Evolutionary conservation across 202 grass and related monocot genomes (phyloP).

Genomic region (Brachypodium distachyon): DNA sequence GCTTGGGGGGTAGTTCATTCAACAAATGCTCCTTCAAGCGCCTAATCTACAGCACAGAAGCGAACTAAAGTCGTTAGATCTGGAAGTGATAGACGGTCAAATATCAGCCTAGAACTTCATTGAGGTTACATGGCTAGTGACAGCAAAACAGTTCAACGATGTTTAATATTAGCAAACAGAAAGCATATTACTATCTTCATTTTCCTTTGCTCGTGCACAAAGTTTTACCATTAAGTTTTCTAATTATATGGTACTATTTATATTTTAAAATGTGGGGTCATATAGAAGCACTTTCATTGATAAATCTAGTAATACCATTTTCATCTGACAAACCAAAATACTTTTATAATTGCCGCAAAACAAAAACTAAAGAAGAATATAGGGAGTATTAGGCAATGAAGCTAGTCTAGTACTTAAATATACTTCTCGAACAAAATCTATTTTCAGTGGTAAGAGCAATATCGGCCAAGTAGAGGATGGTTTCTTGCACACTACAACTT

Average conservation of each 20-base stretch:
- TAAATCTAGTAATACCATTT: neutral
- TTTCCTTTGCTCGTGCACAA: neutral
- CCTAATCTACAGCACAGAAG: slow-evolving; percentile 53
- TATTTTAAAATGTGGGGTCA: neutral
- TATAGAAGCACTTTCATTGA: neutral
- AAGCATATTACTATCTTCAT: neutral
- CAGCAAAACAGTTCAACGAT: neutral
- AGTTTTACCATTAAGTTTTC: neutral
- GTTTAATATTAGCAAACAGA: neutral
- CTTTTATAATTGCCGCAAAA: neutral
- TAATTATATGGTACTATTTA: neutral
- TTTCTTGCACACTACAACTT: neutral
- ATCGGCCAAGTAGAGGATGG: neutral
- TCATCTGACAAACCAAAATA: slow-evolving; percentile 4
- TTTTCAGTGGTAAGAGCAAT: neutral
- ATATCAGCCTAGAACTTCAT: slow-evolving; percentile 10
- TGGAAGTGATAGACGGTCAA: slow-evolving; percentile 6
- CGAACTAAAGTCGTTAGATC: slow-evolving; percentile 5
- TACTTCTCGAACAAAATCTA: neutral
- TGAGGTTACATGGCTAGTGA: slow-evolving; percentile 7
- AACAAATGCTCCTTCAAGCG: slow-evolving; percentile 89
- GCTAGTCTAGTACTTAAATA: neutral
- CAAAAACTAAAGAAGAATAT: neutral
- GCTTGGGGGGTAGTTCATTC: slow-evolving; percentile 83
- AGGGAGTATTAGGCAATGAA: neutral